Evolutionary conservation across 169 alveolate species (phyloP), one percentile per base, ranked within the genome.

Genomic region (Toxoplasma gondii): DNA sequence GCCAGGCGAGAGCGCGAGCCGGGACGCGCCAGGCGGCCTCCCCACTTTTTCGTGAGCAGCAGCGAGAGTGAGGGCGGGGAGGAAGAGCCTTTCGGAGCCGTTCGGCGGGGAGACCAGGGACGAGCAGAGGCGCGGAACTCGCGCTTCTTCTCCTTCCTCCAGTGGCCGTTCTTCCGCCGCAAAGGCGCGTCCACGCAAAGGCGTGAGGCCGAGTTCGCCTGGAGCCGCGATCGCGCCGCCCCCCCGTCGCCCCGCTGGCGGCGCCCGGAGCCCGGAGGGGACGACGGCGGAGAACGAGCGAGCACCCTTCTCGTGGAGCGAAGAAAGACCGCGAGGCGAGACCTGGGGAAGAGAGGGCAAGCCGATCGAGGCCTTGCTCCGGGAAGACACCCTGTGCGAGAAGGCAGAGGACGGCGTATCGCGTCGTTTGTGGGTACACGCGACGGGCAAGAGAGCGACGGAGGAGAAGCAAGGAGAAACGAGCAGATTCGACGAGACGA

Each of bases 101-200:
- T 4, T 1, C 74, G 22, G 10, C 12, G 45, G 86, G 44, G 86
- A 19, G 45, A 38, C 86, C 29, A 16, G 49, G 45, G 44, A 45
- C 2, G 29, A n/a, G 86, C 2, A 27, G 22, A 16, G 9, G 44
- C 1, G 86, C 86, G 86, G 44, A 4, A 38, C 86, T 78, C 74
- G n/a, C 7, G 22, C n/a, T 78, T 78, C 86, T 78, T 78, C 45
- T 78, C 86, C 86, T 78, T 78, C 45, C 86, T 78, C 49, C 12
- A 29, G 86, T 78, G 86, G 86, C 86, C 86, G 39, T 38, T 78
- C 45, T 78, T 78, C 86, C 86, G 86, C 19, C 22, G 86, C 12
- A n/a, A n/a, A n/a, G 86, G n/a, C 74, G 74, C 4, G 22, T 49
- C 58, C 58, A 12, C 58, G 58, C 58, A 12, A 49, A 64, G 74